Evolutionary conservation across 75 land plant genomes (phyloP), one percentile per base, ranked within the genome.

Genomic region (Chamaecyparis obtusa): DNA sequence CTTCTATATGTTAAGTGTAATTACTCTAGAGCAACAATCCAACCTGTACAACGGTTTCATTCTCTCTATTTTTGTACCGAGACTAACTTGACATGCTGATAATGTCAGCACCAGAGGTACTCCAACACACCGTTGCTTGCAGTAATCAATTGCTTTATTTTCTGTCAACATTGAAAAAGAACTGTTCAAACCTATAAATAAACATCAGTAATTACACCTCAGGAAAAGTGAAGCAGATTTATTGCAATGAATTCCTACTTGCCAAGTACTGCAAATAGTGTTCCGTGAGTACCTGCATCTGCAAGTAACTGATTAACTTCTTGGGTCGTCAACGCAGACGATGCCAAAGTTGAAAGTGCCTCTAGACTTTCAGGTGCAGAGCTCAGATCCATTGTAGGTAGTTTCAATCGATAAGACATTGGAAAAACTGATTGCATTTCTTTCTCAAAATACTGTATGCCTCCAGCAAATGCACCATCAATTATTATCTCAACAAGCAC

Each of bases 111-210:
- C 86, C 39, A 46, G 67, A 79, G 92, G 92, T 10, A 91, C 92
- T 19, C 92, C 92, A 36, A 91, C 92, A 90, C 92, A 91, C 6
- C 92, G 91, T 71, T 76, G 92, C 49, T 90, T 87, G 89, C 92
- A 91, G 60, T 91, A 91, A 64, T 87, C 91, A 83, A 91, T 85
- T 16, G 92, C 89, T 82, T 87, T 85, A 1, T 72, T 84, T 86
- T 90, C 92, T 91, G 87, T 80, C 83, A 44, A 80, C 10, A 80
- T 79, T 80, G 27, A 80, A 80, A 9, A 80, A 24, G 2, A 80
- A 24, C 49, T 1, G 44, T 80, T 8, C 44, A 44, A 80, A 15
- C 0, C 19, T 27, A 39, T 80, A 41, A 41, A 80, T 80, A 17
- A 80, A 80, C 48, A 80, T 10, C 19, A 60, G 5, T 60, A 60